Evolutionary conservation across 1,284 basidiomycete species (phyloP).

Genomic region (Sutorius eximius): DNA sequence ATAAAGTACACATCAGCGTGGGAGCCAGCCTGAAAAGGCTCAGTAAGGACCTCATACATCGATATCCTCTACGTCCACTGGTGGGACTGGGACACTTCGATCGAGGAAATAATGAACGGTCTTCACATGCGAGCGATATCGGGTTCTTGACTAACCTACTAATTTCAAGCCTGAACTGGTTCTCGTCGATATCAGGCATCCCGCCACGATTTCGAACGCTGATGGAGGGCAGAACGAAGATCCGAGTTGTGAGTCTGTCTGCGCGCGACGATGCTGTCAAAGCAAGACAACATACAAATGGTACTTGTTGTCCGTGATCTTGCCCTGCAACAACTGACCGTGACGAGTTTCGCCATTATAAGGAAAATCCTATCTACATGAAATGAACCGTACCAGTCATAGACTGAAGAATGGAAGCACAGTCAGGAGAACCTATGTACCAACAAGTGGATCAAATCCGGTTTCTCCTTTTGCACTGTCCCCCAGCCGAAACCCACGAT

Average conservation of each 20-base stretch:
- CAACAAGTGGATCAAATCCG: slow-evolving; percentile 54
- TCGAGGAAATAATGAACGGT: neutral
- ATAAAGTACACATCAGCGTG: neutral
- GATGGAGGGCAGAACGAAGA: neutral
- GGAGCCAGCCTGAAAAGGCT: neutral
- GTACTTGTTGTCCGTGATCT: slow-evolving; percentile 18
- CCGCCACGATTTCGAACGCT: slow-evolving; percentile 21
- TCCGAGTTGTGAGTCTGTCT: neutral
- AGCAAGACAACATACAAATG: slow-evolving; percentile 23
- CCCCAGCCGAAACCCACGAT: slow-evolving; percentile 56
- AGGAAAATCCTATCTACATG: slow-evolving; percentile 13
- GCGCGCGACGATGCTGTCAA: no score
- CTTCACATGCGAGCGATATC: slow-evolving; percentile 3
- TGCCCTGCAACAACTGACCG: slow-evolving; percentile 13
- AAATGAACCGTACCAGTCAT: neutral
- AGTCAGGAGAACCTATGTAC: no score
- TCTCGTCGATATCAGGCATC: slow-evolving; percentile 18
- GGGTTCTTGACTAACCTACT: slow-evolving; percentile 12
- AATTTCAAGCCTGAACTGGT: slow-evolving; percentile 15
- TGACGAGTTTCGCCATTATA: slow-evolving; percentile 20
- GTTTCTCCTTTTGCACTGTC: slow-evolving; percentile 54
- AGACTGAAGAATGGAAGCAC: no score
- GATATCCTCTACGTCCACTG: neutral
- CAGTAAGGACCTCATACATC: neutral
- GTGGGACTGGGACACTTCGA: neutral